Evolutionary conservation across 495 filamentous ascomycete species (phyloP), one percentile per base, ranked within the genome.

Genomic region (Hypoxylon lienhwacheense): DNA sequence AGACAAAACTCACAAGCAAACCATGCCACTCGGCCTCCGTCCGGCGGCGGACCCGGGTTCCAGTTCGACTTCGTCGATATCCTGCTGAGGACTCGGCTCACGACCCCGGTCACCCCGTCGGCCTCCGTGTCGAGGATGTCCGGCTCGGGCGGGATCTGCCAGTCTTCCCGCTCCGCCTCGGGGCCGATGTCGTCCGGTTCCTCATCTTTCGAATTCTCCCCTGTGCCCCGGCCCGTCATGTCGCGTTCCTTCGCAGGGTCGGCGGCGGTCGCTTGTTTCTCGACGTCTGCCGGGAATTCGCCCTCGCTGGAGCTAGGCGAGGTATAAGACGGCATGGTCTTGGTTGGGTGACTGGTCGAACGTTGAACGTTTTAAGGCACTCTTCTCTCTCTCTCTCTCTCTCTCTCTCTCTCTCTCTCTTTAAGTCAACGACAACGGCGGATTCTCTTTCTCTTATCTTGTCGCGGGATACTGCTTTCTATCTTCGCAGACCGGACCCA

Each of bases 21-120:
- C 79, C 80, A 83, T 12, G 77, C 80, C 25, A 63, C 55, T 34
- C 47, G 50, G 1, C 80, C 80, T 1, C 80, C 80, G 48, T 82
- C 79, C 6, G 80, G 80, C 2, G 80, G 80, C 22, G 77, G 77
- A 1, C 70, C 72, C 0, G 75, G 74, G 39, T 74, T 70, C 66
- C 66, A 71, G 32, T 64, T 71, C 11, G 66, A 68, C 25, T 70
- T 73, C 12, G 73, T 72, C 31, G 67, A 73, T 14, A 65, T 71
- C 16, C 66, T 62, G 17, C 67, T 75, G 5, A 73, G 50, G 14
- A 70, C 68, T 1, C 69, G 53, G 34, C 44, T 61, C 7, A 72
- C 12, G 0, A 61, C 55, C 7, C 61, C 65, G 5, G 67, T 53
- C 4, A 72, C 44, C 5, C 56, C 60, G 10, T 56, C 46, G 26